Conservation (phyloP, 2,329 filamentous ascomycete genomes). For the Thelonectria olida region DNA sequence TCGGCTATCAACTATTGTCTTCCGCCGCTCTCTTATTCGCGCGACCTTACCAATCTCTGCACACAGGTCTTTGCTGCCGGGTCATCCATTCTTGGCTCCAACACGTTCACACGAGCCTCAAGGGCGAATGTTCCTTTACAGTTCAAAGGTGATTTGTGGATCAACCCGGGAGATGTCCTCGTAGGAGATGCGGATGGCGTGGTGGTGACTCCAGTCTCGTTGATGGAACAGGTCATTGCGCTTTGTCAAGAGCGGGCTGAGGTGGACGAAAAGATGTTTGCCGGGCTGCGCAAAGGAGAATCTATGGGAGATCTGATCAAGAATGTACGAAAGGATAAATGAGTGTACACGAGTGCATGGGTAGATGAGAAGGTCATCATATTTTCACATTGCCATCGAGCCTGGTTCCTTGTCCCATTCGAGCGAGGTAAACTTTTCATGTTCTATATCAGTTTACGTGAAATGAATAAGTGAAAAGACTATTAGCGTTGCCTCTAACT, state of each 20-base stretch:
- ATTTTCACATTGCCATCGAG: not conserved
- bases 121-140: conserved; percentile 40
- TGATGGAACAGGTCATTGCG: conserved; percentile 36
- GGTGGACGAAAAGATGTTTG: conserved; percentile 41
- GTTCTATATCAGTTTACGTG: too few species aligned
- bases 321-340: conserved; percentile 21
- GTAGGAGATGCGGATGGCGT: conserved; percentile 43
- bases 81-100: conserved; percentile 42
- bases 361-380: not conserved
- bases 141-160: conserved; percentile 39
- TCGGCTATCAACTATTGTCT: too few species aligned
- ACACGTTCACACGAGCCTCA: conserved; percentile 42
- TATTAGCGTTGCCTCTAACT: too few species aligned
- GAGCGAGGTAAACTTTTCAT: too few species aligned
- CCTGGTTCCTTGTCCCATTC: too few species aligned
- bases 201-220: conserved; percentile 35
- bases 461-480: too few species aligned
- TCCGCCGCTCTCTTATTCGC: too few species aligned
- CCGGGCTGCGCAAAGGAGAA: conserved; percentile 15
- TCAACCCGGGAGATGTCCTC: conserved; percentile 43
- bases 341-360: not conserved
- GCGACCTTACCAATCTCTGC: not conserved
- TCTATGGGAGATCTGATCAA: conserved; percentile 19
- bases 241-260: conserved; percentile 42
- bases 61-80: conserved; percentile 43